Percentiles rank a stretch among this genome's conserved stretches.
These are phyloP conservation scores for Jamesozyma spencerorum DNA, from an alignment of 805 yeast genomes.

Conservation along the genomic window DNA sequence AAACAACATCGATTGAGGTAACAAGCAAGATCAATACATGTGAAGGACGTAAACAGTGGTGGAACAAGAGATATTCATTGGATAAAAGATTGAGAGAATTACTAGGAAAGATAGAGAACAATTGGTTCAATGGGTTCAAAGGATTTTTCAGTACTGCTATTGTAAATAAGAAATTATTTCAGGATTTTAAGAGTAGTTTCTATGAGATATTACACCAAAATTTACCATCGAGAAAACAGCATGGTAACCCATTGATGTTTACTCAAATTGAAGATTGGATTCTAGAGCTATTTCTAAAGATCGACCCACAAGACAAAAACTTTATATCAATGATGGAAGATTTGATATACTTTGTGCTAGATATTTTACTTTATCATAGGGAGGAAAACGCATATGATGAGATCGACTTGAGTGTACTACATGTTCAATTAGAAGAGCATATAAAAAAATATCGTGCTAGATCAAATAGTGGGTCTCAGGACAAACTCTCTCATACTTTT, in stretches of 20 bases:
- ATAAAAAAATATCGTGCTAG: conserved; percentile 27
- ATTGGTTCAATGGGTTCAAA: conserved; percentile 73
- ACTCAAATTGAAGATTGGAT: conserved; percentile 37
- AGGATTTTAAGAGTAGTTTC: conserved; percentile 32
- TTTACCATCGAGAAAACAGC: conserved; percentile 39
- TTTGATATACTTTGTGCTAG: conserved; percentile 52
- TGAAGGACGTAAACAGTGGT: conserved; percentile 65
- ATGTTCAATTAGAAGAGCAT: conserved; percentile 42
- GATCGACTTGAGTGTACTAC: conserved; percentile 48
- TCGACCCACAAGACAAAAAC: conserved; percentile 29
- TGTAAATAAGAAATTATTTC: conserved; percentile 21
- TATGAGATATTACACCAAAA: conserved; percentile 35
- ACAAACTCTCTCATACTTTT: conserved; percentile 44
- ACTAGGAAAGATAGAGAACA: conserved; percentile 47
- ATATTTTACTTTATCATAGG: conserved; percentile 52
- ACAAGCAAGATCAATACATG: conserved; percentile 45
- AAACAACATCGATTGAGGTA: conserved; percentile 45
- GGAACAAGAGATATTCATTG: conserved; percentile 55
- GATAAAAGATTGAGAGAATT: conserved; percentile 48
- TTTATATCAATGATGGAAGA: conserved; percentile 45
- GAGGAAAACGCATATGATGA: conserved; percentile 58
- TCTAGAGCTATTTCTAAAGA: conserved; percentile 42
- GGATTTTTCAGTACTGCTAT: conserved; percentile 44
- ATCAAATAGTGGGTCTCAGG: conserved; percentile 2
- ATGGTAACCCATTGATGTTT: conserved; percentile 17